Base-by-base conservation (phyloP, 257 asterid genomes). In the Leonotis leonurus region DNA sequence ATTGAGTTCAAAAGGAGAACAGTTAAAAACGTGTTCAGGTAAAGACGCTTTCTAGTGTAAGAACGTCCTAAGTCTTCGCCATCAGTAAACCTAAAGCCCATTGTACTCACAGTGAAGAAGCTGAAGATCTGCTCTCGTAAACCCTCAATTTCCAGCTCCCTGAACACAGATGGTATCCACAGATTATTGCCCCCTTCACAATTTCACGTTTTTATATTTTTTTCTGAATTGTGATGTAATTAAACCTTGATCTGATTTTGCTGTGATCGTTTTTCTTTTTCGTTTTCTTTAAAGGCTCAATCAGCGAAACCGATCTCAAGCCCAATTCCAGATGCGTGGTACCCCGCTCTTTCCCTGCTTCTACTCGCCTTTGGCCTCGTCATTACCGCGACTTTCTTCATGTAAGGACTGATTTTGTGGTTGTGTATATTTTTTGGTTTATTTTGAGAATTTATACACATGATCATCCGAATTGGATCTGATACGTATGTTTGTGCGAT, bases 261-360 rank as follows among this genome's bases (percentile, higher is more conserved):
- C 46, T 26, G 33, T 32, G 36, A 51, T 52, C 22, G 3, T 5
- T 57, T 54, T 33, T 44, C 45, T 58, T 25, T 59, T 63, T 4
- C 51, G n/a, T 40, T 56, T 22, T 12, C 5, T 12, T 8, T 21
- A 6, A 66, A 85, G 95, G 91, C 74, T 36, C 94, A 69, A 67
- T 76, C 95, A 10, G 85, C 24, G 78, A 92, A 92, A 81, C 85
- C 96, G 73, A 86, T 92, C 70, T 87, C 89, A 11, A 91, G 98
- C 76, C 98, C 98, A 14, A 93, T 91, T 21, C 95, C 96, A 4
- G 92, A 69, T 70, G 78, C 67, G 56, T 88, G 94, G 98, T 91
- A 86, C 79, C 98, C 98, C 33, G 81, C 87, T 24, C 88, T 91
- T 44, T 77, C 96, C 8, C 55, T 84, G 48, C 57, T 91, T 13